Base-by-base conservation (phyloP, 441 rosid genomes). In the Eruca vesicaria region DNA sequence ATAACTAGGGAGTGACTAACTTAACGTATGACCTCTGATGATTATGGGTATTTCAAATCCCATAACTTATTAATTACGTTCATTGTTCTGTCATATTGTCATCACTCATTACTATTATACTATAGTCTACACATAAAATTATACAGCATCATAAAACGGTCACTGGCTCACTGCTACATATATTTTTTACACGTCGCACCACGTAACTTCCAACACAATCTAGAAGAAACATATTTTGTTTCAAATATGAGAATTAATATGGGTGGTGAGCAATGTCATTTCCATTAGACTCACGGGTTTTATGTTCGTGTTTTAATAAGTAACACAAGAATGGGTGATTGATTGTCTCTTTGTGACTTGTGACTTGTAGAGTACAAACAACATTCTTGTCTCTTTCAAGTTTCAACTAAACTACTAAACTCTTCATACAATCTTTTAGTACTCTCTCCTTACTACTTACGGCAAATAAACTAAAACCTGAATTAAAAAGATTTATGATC, bases 211-310 rank as follows among this genome's bases (percentile, higher is more conserved):
- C 20, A 28, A 41, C 35, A 23, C 35, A 48, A 43, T 66, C 10
- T 60, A 20, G 18, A 35, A 68, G 56, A 75, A 50, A 33, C 48
- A 61, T 60, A 60, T 32, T 50, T 60, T 75, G 29, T 69, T 68
- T 28, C 16, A 41, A 64, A 18, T 18, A 43, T 16, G 68, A 60
- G 32, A 61, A n/a, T n/a, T n/a, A 7, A 23, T 50, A 12, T 69
- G 70, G 20, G 65, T 29, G 50, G 29, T 35, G 69, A 72, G 16
- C 26, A 14, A 43, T 20, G 11, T 23, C 65, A 70, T 55, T 48
- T 66, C 55, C 58, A 71, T n/a, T 76, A 29, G 32, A 71, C 20
- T 72, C 81, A 72, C 81, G 81, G 81, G 73, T 72, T 72, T 28
- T 2, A 72, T 59, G 58, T 59, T 28, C 0, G n/a, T 26, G 59